Conservation (phyloP, 2,329 filamentous ascomycete species). For the Penicillium concentricum region DNA sequence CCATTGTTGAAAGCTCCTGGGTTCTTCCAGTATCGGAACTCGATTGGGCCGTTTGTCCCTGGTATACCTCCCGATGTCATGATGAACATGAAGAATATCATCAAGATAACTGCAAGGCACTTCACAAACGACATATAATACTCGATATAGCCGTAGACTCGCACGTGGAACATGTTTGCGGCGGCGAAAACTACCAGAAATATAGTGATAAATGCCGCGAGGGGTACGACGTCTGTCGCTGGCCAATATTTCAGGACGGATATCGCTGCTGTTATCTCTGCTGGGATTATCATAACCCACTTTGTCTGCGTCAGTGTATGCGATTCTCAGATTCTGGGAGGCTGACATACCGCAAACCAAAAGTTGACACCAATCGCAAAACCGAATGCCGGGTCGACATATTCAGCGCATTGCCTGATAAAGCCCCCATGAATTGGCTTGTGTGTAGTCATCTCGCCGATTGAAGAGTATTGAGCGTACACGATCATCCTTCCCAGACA, state of each 20-base stretch:
- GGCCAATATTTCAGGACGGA: constrained; percentile 36
- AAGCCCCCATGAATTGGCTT: constrained; percentile 36
- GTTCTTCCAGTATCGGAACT: constrained; percentile 31
- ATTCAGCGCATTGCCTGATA: constrained; percentile 33
- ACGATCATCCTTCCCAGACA: constrained; percentile 27
- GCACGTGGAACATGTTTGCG: constrained; percentile 29
- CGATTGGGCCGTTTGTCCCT: constrained; percentile 33
- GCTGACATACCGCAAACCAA: constrained; percentile 29
- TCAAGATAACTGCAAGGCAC: constrained; percentile 30
- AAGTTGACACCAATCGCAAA: constrained; percentile 38
- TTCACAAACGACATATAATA: constrained; percentile 36
- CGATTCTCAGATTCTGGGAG: not conserved
- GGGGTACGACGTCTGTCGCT: constrained; percentile 23
- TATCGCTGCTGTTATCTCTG: constrained; percentile 37
- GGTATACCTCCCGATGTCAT: constrained; percentile 36
- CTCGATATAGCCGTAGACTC: constrained; percentile 32
- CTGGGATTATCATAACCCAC: constrained; percentile 36
- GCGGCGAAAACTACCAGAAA: constrained; percentile 29
- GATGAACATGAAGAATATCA: constrained; percentile 38
- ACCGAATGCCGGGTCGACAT: constrained; percentile 35
- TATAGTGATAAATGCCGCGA: constrained; percentile 36
- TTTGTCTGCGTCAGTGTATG: constrained; percentile 2
- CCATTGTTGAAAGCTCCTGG: constrained; percentile 32
- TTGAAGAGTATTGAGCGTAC: constrained; percentile 34
- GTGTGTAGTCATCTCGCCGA: constrained; percentile 35